phyloP scores from a whole-genome alignment of 1,139 yeast genomes.

The Geotrichum phurueaensis region DNA sequence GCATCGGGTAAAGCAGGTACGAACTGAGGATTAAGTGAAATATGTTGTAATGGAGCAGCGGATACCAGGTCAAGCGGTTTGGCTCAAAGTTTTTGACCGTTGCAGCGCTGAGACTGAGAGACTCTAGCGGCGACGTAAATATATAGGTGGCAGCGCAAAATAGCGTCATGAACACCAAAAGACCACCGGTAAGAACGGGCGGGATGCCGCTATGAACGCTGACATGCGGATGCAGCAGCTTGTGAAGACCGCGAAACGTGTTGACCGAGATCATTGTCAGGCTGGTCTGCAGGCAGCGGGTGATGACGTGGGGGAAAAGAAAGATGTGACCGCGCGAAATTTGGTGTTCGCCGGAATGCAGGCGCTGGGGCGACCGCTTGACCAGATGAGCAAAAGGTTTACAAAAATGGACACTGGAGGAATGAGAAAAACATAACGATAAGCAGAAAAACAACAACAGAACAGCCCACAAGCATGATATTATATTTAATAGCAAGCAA shows the following conservation, averaged over 20 bases:
- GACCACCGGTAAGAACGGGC: conserved; percentile 67
- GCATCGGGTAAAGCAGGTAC: conserved; percentile 56
- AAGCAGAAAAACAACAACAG: neutral
- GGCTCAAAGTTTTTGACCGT: conserved; percentile 44
- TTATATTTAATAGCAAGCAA: neutral
- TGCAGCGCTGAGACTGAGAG: conserved; percentile 47
- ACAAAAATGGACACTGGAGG: neutral
- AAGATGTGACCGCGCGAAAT: neutral
- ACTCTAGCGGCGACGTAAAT: conserved; percentile 34
- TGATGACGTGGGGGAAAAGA: neutral
- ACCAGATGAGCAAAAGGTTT: neutral
- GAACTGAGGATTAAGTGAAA: conserved; percentile 62
- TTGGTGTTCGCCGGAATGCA: neutral
- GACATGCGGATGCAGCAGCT: conserved; percentile 11
- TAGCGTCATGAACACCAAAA: conserved; percentile 48
- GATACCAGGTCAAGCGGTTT: conserved; percentile 66
- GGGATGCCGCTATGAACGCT: conserved; percentile 29
- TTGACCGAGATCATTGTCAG: conserved; percentile 6
- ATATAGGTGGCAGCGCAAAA: conserved; percentile 37
- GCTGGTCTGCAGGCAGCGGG: neutral
- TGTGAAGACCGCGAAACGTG: conserved; percentile 6
- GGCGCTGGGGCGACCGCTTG: neutral
- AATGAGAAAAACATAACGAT: neutral
- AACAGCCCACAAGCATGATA: neutral
- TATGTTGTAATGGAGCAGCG: conserved; percentile 58